These are phyloP conservation scores for Venturia nashicola DNA, from an alignment of 2,329 filamentous ascomycete genomes.

Conservation along the genomic window DNA sequence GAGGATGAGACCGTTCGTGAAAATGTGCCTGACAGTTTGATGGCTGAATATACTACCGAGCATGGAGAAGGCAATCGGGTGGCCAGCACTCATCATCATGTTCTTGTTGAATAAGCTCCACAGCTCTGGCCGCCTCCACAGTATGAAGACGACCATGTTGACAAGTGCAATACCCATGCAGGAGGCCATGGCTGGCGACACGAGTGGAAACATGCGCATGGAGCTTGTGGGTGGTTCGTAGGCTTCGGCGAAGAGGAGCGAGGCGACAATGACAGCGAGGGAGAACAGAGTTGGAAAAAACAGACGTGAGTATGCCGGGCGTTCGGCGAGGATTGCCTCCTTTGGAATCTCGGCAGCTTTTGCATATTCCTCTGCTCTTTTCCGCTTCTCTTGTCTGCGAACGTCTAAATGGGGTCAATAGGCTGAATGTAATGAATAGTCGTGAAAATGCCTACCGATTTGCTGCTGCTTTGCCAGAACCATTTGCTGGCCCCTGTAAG, in stretches of 20 bases:
- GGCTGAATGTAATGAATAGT: not conserved
- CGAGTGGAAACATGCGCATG: slow-evolving; percentile 27
- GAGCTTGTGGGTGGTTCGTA: slow-evolving; percentile 20
- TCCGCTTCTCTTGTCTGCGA: not conserved
- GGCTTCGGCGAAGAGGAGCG: slow-evolving; percentile 19
- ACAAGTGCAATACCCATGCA: slow-evolving; percentile 39
- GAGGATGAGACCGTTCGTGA: not conserved
- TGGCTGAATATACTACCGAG: slow-evolving; percentile 52
- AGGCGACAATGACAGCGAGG: slow-evolving; percentile 15
- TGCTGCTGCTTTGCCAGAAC: not conserved
- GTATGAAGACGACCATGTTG: slow-evolving; percentile 40
- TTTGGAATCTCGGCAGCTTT: not conserved
- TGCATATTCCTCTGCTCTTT: not conserved
- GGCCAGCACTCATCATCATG: slow-evolving; percentile 45
- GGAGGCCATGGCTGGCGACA: slow-evolving; percentile 47
- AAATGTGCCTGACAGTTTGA: slow-evolving; percentile 20
- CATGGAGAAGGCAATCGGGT: slow-evolving; percentile 41
- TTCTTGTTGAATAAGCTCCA: slow-evolving; percentile 31
- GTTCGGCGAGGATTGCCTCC: not conserved
- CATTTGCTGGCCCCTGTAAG: not conserved
- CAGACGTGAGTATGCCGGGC: slow-evolving; percentile 18
- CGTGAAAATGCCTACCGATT: slow-evolving; percentile 2
- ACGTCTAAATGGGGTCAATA: not conserved
- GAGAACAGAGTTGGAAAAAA: slow-evolving; percentile 24
- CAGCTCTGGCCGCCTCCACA: slow-evolving; percentile 46